Evolutionary conservation across 73 alveolate genomes (phyloP), one percentile per base, ranked within the genome.

Genomic region (Symbiodinium pilosum): DNA sequence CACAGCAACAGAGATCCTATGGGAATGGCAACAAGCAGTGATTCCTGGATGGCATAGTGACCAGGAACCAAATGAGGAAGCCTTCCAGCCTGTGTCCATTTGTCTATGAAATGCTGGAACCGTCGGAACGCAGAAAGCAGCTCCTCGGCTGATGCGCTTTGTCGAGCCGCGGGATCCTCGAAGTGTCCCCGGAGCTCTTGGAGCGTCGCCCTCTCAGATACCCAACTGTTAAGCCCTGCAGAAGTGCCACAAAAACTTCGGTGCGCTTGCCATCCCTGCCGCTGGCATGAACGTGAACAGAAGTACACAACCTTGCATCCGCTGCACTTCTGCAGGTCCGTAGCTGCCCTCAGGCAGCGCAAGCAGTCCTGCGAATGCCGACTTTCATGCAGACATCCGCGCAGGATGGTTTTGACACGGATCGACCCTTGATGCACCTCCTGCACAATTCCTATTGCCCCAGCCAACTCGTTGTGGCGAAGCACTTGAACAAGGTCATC

Each of bases 271-370:
- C 94, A 86, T 34, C 94, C 94, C 42, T 86, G 84, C 32, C 94
- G 94, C n/a, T 86, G 94, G 83, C 94, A 86, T 43, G 84, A n/a
- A 30, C 94, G 83, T 2, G 94, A 86, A 43, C 94, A 86, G 69
- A 86, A 86, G 69, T 52, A n/a, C 39, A 86, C 84, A 26, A 42
- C 28, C 42, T 86, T 86, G 20, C 94, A 86, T 14, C 84, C 94
- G 52, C 94, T 73, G 83, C 94, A 86, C 43, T 28, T 40, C 38
- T 39, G 43, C 52, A 77, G 51, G 14, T 77, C 87, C 42, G 47
- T 86, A 52, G 21, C 36, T 11, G 39, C 38, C 21, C 56, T 44
- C 28, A 86, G 69, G 16, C 56, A n/a, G 43, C 94, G 94, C 51
- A 86, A 83, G 41, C 52, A 34, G 42, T 86, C 94, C 14, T 16